These are phyloP conservation scores for Zygosaccharomyces sapae DNA, from an alignment of 1,139 yeast species.

Conservation along the genomic window DNA sequence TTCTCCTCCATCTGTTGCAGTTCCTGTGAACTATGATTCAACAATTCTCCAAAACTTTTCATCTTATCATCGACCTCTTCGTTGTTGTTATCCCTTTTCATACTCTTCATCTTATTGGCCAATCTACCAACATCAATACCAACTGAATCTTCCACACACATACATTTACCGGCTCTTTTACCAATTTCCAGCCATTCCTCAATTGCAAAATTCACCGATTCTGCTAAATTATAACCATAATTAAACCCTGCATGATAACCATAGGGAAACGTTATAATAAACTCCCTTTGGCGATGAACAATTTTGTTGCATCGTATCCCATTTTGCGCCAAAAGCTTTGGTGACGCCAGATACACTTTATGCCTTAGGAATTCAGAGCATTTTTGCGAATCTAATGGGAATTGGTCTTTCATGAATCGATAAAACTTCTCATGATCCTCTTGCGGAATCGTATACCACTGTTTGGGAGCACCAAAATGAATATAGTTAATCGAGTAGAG, in stretches of 20 bases:
- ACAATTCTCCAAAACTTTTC: conserved; percentile 26
- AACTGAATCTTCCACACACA: conserved; percentile 72
- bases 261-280: conserved; percentile 77
- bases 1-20: conserved; percentile 27
- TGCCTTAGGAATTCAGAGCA: conserved; percentile 78
- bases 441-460: conserved; percentile 87
- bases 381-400: conserved; percentile 56
- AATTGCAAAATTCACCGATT: conserved; percentile 80
- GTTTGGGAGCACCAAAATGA: conserved; percentile 90
- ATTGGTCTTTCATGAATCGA: conserved; percentile 62
- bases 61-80: conserved; percentile 15
- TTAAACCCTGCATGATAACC: conserved; percentile 89
- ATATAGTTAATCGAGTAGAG: conserved; percentile 76
- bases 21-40: conserved; percentile 29
- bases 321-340: conserved; percentile 51
- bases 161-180: conserved; percentile 56
- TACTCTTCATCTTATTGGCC: conserved; percentile 18
- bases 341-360: conserved; percentile 74
- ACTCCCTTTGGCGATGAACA: conserved; percentile 67
- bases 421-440: conserved; percentile 54
- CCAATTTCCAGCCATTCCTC: conserved; percentile 81
- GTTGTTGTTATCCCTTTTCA: conserved; percentile 9
- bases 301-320: conserved; percentile 63
- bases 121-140: conserved; percentile 60
- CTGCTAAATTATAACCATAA: conserved; percentile 80